A percentile compares a stretch with the other conserved stretches of the same genome.
phyloP scores from a whole-genome alignment of 2,329 filamentous ascomycete genomes.

The Tolypocladium tropicale region DNA sequence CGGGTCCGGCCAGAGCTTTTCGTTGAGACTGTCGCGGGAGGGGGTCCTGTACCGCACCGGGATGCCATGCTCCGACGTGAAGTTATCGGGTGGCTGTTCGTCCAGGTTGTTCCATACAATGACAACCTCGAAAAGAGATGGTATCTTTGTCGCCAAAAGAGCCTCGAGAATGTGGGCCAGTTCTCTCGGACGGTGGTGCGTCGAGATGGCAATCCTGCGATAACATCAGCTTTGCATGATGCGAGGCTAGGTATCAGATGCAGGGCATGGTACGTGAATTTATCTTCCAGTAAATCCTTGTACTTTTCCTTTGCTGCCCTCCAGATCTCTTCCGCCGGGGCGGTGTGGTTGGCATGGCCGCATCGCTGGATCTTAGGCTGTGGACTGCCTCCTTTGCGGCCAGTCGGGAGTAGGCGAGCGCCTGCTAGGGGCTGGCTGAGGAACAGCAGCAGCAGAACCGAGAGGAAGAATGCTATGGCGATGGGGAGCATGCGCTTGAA shows the following conservation, averaged over 20 bases:
- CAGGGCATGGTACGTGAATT: slow-evolving; percentile 21
- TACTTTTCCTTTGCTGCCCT: slow-evolving; percentile 12
- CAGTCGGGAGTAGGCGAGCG: neutral
- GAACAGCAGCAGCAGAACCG: neutral
- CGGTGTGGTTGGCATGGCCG: neutral
- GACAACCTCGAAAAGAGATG: slow-evolving; percentile 26
- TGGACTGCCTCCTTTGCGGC: neutral
- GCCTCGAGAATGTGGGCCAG: slow-evolving; percentile 18
- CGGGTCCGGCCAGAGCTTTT: slow-evolving; percentile 25
- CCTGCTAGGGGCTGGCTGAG: neutral
- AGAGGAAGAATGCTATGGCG: neutral
- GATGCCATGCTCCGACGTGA: slow-evolving; percentile 17
- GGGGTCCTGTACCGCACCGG: slow-evolving; percentile 23
- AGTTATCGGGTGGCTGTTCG: slow-evolving; percentile 15
- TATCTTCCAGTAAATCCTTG: slow-evolving; percentile 14
- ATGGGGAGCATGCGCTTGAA: neutral
- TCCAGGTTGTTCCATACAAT: slow-evolving; percentile 27
- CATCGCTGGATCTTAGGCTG: neutral
- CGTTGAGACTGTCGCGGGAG: slow-evolving; percentile 23
- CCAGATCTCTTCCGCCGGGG: neutral
- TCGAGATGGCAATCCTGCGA: slow-evolving; percentile 25
- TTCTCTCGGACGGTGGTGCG: slow-evolving; percentile 24
- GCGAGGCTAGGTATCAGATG: neutral
- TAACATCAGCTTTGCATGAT: neutral
- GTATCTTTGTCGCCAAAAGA: slow-evolving; percentile 18